These are phyloP conservation scores for Didymella lethalis DNA, from an alignment of 2,329 filamentous ascomycete species.

Conservation along the genomic window DNA sequence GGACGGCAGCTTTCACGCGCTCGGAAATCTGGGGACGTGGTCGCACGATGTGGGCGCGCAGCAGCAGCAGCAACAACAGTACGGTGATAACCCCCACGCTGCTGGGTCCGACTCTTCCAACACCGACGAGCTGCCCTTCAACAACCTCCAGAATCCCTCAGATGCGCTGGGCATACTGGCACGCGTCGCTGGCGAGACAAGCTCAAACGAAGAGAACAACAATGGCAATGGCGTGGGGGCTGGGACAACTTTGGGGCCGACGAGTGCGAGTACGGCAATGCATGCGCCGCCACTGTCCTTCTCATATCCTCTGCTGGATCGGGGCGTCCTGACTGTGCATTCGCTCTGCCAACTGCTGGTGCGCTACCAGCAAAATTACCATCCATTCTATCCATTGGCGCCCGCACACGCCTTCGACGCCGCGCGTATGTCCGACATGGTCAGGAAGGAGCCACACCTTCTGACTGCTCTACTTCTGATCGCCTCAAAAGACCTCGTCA, in stretches of 20 bases:
- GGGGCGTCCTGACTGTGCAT: slow-evolving; percentile 53
- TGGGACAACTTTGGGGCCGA: slow-evolving; percentile 14
- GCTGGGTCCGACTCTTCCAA: slow-evolving; percentile 43
- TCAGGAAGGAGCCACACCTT: slow-evolving; percentile 69
- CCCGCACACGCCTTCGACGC: slow-evolving; percentile 66
- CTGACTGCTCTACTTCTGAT: slow-evolving; percentile 75
- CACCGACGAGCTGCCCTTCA: slow-evolving; percentile 49
- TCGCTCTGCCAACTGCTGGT: slow-evolving; percentile 62
- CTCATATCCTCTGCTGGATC: slow-evolving; percentile 55
- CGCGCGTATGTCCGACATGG: slow-evolving; percentile 62
- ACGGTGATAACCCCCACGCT: slow-evolving; percentile 33
- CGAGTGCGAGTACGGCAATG: slow-evolving; percentile 29
- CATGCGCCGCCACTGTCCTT: slow-evolving; percentile 44
- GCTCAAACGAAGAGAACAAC: slow-evolving; percentile 40
- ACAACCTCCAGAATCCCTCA: slow-evolving; percentile 59
- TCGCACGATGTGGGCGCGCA: slow-evolving; percentile 30
- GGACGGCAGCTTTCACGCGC: slow-evolving; percentile 45
- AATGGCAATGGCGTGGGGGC: slow-evolving; percentile 8
- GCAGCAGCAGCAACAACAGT: slow-evolving; percentile 26
- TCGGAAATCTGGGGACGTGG: slow-evolving; percentile 51
- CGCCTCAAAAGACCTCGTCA: slow-evolving; percentile 73
- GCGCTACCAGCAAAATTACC: slow-evolving; percentile 71
- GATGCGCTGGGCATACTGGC: slow-evolving; percentile 59
- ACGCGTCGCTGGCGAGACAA: slow-evolving; percentile 53
- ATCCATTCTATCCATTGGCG: slow-evolving; percentile 74